These are phyloP conservation scores for Thamnidium elegans DNA, from an alignment of 192 early-diverging fungal genomes.

Conservation along the genomic window DNA sequence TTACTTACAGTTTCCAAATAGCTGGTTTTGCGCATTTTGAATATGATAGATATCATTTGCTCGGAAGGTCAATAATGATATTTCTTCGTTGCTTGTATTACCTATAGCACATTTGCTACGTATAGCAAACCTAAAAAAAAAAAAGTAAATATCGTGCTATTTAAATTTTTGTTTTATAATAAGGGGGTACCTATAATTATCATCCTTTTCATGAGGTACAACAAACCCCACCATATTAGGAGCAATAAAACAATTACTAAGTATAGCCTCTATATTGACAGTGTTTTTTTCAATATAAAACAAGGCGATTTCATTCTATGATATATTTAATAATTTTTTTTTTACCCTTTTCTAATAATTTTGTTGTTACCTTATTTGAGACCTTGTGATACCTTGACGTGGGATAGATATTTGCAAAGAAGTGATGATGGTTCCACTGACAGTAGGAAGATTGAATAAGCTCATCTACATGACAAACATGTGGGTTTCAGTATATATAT, in stretches of 20 bases:
- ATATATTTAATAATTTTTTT: neutral
- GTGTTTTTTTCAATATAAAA: slow-evolving; percentile 7
- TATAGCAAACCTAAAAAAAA: slow-evolving; percentile 14
- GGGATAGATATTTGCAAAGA: slow-evolving; percentile 16
- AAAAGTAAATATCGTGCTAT: neutral
- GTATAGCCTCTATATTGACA: slow-evolving; percentile 3
- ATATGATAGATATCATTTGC: slow-evolving; percentile 3
- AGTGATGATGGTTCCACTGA: slow-evolving; percentile 21
- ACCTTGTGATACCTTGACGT: slow-evolving; percentile 11
- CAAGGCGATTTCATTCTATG: slow-evolving; percentile 8
- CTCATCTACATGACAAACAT: neutral
- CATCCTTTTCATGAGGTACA: slow-evolving; percentile 4
- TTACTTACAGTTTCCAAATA: slow-evolving; percentile 14
- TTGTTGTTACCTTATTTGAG: slow-evolving; percentile 14
- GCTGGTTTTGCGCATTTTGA: slow-evolving; percentile 12
- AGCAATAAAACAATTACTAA: slow-evolving; percentile 3
- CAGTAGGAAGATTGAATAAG: slow-evolving; percentile 6
- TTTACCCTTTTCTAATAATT: too few species aligned
- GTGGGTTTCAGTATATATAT: too few species aligned
- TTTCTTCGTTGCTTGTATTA: slow-evolving; percentile 12
- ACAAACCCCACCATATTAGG: slow-evolving; percentile 11
- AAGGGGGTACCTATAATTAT: slow-evolving; percentile 2
- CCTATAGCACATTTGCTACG: slow-evolving; percentile 13
- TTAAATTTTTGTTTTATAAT: neutral
- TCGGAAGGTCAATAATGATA: slow-evolving; percentile 8